Evolutionary conservation across 2,329 filamentous ascomycete genomes (phyloP).

Genomic region (Trichoderma sp.): DNA sequence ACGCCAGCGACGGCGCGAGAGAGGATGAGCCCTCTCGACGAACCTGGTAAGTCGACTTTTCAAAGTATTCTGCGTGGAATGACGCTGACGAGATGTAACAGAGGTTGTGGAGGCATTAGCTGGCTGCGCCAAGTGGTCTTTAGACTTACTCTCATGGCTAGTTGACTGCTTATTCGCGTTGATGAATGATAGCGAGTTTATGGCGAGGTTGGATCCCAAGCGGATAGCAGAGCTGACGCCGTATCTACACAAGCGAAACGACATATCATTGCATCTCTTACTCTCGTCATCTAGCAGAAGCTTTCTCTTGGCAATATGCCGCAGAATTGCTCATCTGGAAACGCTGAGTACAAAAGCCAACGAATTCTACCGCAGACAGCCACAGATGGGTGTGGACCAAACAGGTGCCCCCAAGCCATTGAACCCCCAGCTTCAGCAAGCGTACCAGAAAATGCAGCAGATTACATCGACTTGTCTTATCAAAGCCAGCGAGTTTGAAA

Average conservation of each 20-base stretch:
- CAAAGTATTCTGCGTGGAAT: not conserved
- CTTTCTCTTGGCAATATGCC: conserved; percentile 69
- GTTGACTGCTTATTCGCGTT: conserved; percentile 61
- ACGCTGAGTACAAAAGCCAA: conserved; percentile 51
- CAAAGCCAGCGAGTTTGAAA: conserved; percentile 63
- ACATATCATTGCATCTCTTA: conserved; percentile 63
- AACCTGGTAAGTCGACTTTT: conserved; percentile 47
- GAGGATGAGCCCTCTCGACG: conserved; percentile 61
- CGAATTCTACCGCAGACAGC: conserved; percentile 52
- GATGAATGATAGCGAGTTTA: conserved; percentile 54
- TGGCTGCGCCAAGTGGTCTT: conserved; percentile 76
- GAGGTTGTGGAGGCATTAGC: conserved; percentile 73
- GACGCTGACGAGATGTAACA: conserved; percentile 34
- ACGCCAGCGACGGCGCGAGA: conserved; percentile 56
- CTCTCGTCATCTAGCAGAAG: conserved; percentile 74
- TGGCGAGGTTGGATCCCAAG: conserved; percentile 50
- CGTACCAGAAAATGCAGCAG: conserved; percentile 57
- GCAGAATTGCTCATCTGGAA: conserved; percentile 62
- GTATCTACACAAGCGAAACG: conserved; percentile 57
- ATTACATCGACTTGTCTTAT: conserved; percentile 55
- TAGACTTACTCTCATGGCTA: conserved; percentile 68
- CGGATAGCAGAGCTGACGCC: conserved; percentile 52
- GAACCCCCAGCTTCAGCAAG: conserved; percentile 57
- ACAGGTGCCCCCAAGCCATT: conserved; percentile 43
- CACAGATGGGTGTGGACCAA: conserved; percentile 43